These are phyloP conservation scores for Drosera capensis DNA, from an alignment of 148 eudicot species.

Conservation along the genomic window DNA sequence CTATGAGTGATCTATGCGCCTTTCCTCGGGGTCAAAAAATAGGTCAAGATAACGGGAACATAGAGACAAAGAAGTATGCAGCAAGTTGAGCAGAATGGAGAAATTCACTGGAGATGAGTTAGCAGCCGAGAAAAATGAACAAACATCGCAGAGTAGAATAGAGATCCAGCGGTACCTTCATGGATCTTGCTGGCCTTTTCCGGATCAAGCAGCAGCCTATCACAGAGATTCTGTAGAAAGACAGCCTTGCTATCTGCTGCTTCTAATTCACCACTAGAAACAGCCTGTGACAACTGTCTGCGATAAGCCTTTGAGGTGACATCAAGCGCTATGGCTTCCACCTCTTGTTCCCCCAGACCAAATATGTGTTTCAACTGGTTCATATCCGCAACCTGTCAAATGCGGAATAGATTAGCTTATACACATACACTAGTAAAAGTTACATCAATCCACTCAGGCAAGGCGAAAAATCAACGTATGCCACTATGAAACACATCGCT, in stretches of 20 bases:
- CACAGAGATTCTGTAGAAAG: conserved; percentile 69
- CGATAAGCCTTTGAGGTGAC: conserved; percentile 71
- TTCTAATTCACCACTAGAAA: conserved; percentile 60
- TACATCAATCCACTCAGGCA: conserved; percentile 2
- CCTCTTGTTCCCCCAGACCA: conserved; percentile 88
- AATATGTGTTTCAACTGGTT: conserved; percentile 78
- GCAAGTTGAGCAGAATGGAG: no score
- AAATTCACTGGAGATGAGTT: no score
- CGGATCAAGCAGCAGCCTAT: conserved; percentile 62
- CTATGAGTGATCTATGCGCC: no score
- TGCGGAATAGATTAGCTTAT: background rate
- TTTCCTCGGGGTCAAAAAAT: no score
- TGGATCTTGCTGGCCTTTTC: conserved; percentile 75
- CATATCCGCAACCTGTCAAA: conserved; percentile 61
- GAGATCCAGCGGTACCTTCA: conserved; percentile 34
- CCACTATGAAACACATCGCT: no score
- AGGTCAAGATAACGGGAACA: no score
- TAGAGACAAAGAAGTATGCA: no score
- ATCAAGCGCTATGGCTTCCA: conserved; percentile 59
- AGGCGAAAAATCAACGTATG: no score
- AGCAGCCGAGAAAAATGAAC: background rate
- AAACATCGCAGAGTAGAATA: conserved; percentile 1
- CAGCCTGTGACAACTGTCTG: conserved; percentile 57
- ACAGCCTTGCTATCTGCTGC: conserved; percentile 91
- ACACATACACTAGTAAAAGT: conserved; percentile 2